These are phyloP conservation scores for Phyllosticta paracitricarpa DNA, from an alignment of 2,329 filamentous ascomycete species.

Conservation along the genomic window DNA sequence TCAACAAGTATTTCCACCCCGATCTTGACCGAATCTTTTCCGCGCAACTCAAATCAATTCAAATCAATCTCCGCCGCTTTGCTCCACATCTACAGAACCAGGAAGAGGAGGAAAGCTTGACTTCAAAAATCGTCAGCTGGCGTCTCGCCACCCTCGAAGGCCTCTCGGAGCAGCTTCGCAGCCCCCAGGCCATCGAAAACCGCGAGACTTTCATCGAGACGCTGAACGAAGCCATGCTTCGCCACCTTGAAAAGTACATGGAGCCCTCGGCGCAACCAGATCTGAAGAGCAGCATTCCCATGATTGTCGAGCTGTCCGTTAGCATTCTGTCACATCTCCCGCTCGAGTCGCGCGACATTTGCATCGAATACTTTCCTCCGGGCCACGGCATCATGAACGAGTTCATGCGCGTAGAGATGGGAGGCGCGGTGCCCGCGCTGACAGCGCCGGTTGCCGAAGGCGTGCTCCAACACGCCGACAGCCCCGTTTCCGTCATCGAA, in stretches of 20 bases:
- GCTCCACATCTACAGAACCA: conserved; percentile 64
- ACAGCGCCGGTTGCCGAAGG: conserved; percentile 30
- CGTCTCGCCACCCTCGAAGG: conserved; percentile 88
- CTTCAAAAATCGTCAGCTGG: conserved; percentile 84
- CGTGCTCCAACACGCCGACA: conserved; percentile 3
- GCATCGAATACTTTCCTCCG: conserved; percentile 75
- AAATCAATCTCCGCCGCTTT: conserved; percentile 74
- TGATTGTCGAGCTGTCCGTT: conserved; percentile 87
- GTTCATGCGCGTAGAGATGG: conserved; percentile 74
- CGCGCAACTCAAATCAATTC: conserved; percentile 70
- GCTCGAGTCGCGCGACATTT: conserved; percentile 82
- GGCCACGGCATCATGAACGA: conserved; percentile 59
- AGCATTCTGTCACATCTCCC: conserved; percentile 79
- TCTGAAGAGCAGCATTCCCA: conserved; percentile 77
- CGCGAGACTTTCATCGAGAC: conserved; percentile 45
- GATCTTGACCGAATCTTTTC: conserved; percentile 69
- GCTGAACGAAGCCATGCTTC: conserved; percentile 61
- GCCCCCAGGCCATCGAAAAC: conserved; percentile 55
- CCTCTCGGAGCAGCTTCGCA: conserved; percentile 60
- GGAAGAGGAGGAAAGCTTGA: conserved; percentile 82
- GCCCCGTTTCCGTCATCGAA: neutral
- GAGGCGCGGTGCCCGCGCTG: conserved; percentile 33
- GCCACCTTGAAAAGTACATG: conserved; percentile 62
- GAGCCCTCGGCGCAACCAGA: conserved; percentile 67
- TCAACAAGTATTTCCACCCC: conserved; percentile 88